These are phyloP conservation scores for Pseudohyphozyma bogoriensis DNA, from an alignment of 768 basidiomycete species.

Conservation along the genomic window DNA sequence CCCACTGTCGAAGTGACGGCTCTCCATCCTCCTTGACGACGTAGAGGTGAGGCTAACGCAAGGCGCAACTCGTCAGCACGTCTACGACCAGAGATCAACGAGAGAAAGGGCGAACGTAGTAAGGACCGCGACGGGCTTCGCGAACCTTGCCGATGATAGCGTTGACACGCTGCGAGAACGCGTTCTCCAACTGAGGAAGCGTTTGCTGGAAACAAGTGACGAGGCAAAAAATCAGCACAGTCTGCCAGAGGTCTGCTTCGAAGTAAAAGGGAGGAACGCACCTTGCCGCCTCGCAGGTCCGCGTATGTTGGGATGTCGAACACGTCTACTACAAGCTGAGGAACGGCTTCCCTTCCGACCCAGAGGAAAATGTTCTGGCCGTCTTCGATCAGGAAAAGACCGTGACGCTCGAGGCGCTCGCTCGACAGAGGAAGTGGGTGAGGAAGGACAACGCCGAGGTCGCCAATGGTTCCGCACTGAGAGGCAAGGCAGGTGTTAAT, in stretches of 20 bases:
- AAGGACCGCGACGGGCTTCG: conserved; percentile 83
- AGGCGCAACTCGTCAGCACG: no score
- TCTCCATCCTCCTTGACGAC: conserved; percentile 98
- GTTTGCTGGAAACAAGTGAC: conserved; percentile 50
- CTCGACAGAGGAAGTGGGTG: conserved; percentile 80
- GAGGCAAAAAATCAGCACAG: background rate
- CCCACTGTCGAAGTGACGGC: conserved; percentile 87
- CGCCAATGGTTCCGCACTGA: conserved; percentile 82
- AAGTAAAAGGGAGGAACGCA: conserved; percentile 36
- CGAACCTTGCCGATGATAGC: conserved; percentile 88
- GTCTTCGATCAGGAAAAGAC: conserved; percentile 92
- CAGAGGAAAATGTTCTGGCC: conserved; percentile 96
- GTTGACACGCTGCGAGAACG: conserved; percentile 91
- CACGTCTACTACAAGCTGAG: conserved; percentile 84
- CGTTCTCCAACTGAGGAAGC: conserved; percentile 79
- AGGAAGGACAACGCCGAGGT: conserved; percentile 78
- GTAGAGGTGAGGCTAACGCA: conserved; percentile 65
- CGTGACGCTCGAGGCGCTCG: conserved; percentile 89
- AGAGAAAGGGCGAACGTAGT: conserved; percentile 43
- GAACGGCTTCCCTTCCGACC: conserved; percentile 97
- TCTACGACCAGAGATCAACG: background rate
- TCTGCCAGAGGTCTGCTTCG: no score
- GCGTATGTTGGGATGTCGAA: conserved; percentile 84
- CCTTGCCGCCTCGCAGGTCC: conserved; percentile 87
- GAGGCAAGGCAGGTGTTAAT: background rate